Evolutionary conservation across 352 stramenopile species (phyloP), one percentile per base, ranked within the genome.

Genomic region (Phytophthora parvispora): DNA sequence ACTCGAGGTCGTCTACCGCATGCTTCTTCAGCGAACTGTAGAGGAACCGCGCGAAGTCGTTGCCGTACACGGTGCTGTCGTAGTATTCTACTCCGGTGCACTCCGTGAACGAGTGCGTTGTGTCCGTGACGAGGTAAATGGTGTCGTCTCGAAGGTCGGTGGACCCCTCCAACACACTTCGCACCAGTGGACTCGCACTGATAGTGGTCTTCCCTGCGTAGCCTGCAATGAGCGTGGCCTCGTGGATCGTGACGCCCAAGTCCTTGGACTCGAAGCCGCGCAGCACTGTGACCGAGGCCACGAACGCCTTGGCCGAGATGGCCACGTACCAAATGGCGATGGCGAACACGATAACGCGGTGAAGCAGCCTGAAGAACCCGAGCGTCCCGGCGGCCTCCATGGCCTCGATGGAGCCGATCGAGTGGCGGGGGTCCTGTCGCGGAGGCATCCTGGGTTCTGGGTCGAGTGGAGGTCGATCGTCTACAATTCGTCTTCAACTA

Each of bases 121-220:
- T 54, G 9, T 66, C 43, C 8, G 36, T 57, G 31, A 85, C 43
- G 27, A 85, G 59, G 51, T 63, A 88, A 20, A 86, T 49, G n/a
- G 71, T 74, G 24, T 72, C 77, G 18, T 67, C 52, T 1, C 74
- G 68, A 0, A 60, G 58, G 7, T 63, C 65, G 7, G 72, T 84
- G 16, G 50, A 64, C 24, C 70, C 64, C 15, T 55, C 27, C 16
- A 78, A 58, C 2, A 76, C 38, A 4, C 64, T 38, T 6, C 69
- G 55, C 5, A 84, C 36, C 12, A 86, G 45, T n/a, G 57, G 67
- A 45, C 72, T 80, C 2, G 83, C 68, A 3, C 57, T 64, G 25
- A 86, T 66, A 1, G 56, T 63, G 5, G 25, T 24, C 4, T 29
- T 38, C 13, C 78, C 78, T n/a, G 66, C 54, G 34, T 78, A 83